These are phyloP conservation scores for Davidsoniella neocaledoniae DNA, from an alignment of 2,329 filamentous ascomycete genomes.

Conservation along the genomic window DNA sequence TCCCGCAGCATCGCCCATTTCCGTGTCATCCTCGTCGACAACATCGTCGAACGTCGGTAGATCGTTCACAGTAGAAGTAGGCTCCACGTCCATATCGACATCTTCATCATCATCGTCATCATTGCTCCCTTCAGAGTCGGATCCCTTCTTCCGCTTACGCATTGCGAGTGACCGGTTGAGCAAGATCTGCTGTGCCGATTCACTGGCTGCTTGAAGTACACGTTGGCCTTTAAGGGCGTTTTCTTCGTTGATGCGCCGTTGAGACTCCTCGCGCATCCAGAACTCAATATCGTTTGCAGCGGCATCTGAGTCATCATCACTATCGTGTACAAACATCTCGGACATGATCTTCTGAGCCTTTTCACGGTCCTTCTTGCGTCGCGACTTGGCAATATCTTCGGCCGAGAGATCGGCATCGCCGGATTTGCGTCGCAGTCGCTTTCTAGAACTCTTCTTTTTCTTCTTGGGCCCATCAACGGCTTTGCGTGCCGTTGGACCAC, in stretches of 20 bases:
- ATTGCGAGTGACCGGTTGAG: background rate
- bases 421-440: constrained; percentile 28
- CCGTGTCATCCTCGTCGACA: background rate
- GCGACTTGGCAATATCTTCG: constrained; percentile 45
- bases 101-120: background rate
- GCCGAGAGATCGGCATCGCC: constrained; percentile 29
- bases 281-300: constrained; percentile 55
- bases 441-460: constrained; percentile 16
- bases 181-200: background rate
- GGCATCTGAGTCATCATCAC: constrained; percentile 77
- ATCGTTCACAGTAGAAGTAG: too few species aligned
- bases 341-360: constrained; percentile 72
- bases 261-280: constrained; percentile 55
- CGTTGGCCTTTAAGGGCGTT: constrained; percentile 3
- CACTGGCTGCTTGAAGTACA: background rate
- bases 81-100: background rate
- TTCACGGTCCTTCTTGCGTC: constrained; percentile 54
- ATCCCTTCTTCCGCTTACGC: constrained; percentile 9
- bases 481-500: constrained; percentile 43
- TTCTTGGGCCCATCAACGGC: constrained; percentile 37
- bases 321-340: constrained; percentile 60
- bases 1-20: background rate
- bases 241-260: constrained; percentile 13
- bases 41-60: constrained; percentile 5
- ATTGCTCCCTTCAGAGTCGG: constrained; percentile 3